Base-by-base conservation (phyloP, 176 grass and related monocot species). In the Carex parvula region DNA sequence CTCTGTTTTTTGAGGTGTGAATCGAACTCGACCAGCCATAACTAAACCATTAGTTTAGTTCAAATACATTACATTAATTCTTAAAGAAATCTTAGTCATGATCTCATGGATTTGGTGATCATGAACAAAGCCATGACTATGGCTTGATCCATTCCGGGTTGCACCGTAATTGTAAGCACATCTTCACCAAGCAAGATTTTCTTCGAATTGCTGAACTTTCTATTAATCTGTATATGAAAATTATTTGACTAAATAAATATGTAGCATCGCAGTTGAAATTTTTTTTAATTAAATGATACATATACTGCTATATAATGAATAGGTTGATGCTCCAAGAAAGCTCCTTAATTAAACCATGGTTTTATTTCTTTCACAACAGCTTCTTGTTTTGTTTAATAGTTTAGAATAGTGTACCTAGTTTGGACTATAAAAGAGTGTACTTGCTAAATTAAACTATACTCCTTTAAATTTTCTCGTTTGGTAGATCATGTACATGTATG, bases 111-210 rank as follows among this genome's bases (percentile, higher is more conserved):
- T 22, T 93, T 88, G 55, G 84, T 65, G 86, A 93, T 88, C 86
- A 93, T 90, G 68, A 93, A 66, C 75, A 90, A 84, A 21, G 84
- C 86, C 88, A 93, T 93, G 35, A 87, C 89, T 30, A 90, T 33
- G 18, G 89, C 88, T 82, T 85, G 86, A 86, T 93, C 91, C 86
- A 93, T 90, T 53, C 67, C 84, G 0, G 91, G 89, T 63, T 85
- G 85, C 54, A 89, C 68, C 12, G 35, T 86, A 32, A 93, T 35
- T 3, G 91, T 82, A 46, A 87, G 9, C 12, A 90, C 91, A 81
- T 93, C 89, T 81, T 93, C 90, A 44, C 87, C 89, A 2, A 93
- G 84, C 84, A 93, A 69, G 12, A 81, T 84, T 15, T 83, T 84
- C 17, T 88, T 61, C 15, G 26, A 22, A 74, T 84, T 11, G 6